Evolutionary conservation across 495 filamentous ascomycete genomes (phyloP), one percentile per base, ranked within the genome.

Genomic region (Podospora conica): DNA sequence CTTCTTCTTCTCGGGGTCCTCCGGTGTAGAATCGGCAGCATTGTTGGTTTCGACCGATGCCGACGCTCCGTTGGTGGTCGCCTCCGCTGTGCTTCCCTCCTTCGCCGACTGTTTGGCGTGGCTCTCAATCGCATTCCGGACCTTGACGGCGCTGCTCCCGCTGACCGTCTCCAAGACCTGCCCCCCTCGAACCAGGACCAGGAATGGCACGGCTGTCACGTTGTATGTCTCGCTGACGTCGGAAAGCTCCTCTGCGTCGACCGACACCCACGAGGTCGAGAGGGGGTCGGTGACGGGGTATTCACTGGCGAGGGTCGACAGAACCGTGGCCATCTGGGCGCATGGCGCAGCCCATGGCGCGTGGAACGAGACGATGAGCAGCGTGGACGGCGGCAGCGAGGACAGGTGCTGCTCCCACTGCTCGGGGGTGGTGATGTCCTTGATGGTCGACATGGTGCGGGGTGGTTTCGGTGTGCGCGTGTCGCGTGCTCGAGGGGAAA

Each of bases 291-390:
- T 83, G 28, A 81, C 82, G 60, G 90, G 85, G 78, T 95, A 94
- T 68, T 92, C 89, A 67, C 86, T 84, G 63, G 93, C 93, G 65
- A 99, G 89, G 29, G 91, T 88, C 71, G 83, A 79, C 65, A 99
- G 87, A 63, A 97, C 89, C n/a, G 85, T 87, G 68, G 86, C 84
- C 93, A 97, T 97, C 78, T 96, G 93, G 62, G 89, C 84, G 81
- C 95, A 98, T 12, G 93, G 95, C 28, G 90, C 91, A n/a, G 96
- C 95, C 95, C 96, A 98, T 71, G 92, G 89, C 0, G 96, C 90
- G 78, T 97, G 88, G 81, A 98, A 98, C 75, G 92, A 96, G 70
- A 97, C 84, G 70, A 96, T 85, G 58, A 91, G 79, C 40, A 96
- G 85, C 11, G 89, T 83, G 7, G 87, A 82, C 5, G 87, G 70